A percentile compares a stretch with the other conserved stretches of the same genome.
phyloP scores from a whole-genome alignment of 2,329 filamentous ascomycete genomes.

The Sphaerulina vaccinii region DNA sequence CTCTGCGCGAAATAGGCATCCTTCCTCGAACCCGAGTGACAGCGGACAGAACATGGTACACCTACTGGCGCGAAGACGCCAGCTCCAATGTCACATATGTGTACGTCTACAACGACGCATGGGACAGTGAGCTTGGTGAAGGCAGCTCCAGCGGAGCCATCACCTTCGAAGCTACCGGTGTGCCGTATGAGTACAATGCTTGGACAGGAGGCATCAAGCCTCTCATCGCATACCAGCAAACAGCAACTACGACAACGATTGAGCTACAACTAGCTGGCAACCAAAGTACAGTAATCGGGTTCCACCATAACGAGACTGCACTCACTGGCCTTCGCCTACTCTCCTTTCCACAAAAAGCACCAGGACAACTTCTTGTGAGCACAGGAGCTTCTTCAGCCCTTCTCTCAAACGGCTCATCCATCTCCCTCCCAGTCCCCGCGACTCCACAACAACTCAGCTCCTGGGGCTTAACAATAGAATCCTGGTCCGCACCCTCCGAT shows the following conservation, averaged over 20 bases:
- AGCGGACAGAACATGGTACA: slow-evolving; percentile 37
- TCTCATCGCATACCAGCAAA: slow-evolving; percentile 37
- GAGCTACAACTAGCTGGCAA: slow-evolving; percentile 41
- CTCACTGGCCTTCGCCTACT: not conserved
- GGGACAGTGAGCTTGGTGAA: slow-evolving; percentile 21
- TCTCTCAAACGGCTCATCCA: slow-evolving; percentile 23
- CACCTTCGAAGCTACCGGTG: slow-evolving; percentile 34
- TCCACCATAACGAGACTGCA: slow-evolving; percentile 30
- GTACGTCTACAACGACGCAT: slow-evolving; percentile 45
- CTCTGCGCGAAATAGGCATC: slow-evolving; percentile 37
- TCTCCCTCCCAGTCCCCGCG: slow-evolving; percentile 18
- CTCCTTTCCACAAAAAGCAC: slow-evolving; percentile 9
- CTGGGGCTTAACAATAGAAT: slow-evolving; percentile 42
- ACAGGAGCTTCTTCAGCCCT: slow-evolving; percentile 11
- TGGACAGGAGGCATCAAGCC: slow-evolving; percentile 44
- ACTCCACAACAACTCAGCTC: slow-evolving; percentile 27
- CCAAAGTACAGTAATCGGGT: slow-evolving; percentile 43
- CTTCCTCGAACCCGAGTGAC: slow-evolving; percentile 34
- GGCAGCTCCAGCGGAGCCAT: slow-evolving; percentile 29
- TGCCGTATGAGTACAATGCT: slow-evolving; percentile 43
- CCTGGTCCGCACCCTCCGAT: slow-evolving; percentile 42
- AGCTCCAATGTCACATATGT: slow-evolving; percentile 37
- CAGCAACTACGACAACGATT: slow-evolving; percentile 34
- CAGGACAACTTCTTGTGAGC: slow-evolving; percentile 3
- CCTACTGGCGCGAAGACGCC: slow-evolving; percentile 39